A percentile compares a stretch with the other conserved stretches of the same genome.
Evolutionary conservation across 1,284 basidiomycete species (phyloP).

Genomic region (Chondrostereum purpureum): DNA sequence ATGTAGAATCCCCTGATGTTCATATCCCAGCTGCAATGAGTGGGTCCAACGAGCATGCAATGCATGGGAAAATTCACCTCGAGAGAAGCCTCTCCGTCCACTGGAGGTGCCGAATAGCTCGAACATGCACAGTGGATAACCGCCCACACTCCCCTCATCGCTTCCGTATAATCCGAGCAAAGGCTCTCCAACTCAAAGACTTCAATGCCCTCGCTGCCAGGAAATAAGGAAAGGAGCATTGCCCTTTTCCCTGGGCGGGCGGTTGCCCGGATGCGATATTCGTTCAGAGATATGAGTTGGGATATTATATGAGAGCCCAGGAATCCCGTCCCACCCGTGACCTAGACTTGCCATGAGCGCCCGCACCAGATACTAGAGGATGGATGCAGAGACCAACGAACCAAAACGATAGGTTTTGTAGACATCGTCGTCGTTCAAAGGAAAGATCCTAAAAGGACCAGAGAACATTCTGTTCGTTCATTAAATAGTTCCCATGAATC

Average conservation of each 20-base stretch:
- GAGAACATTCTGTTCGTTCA: too few relatives aligned
- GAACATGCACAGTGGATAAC: slow-evolving; percentile 10
- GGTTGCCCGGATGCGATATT: slow-evolving; percentile 8
- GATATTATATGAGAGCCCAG: slow-evolving; percentile 8
- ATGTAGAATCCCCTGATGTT: slow-evolving; percentile 7
- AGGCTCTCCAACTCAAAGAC: slow-evolving; percentile 25
- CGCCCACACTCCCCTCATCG: slow-evolving; percentile 19
- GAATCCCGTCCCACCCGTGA: too few relatives aligned
- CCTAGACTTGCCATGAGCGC: too few relatives aligned
- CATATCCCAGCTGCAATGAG: too few relatives aligned
- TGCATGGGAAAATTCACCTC: too few relatives aligned
- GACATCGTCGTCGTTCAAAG: too few relatives aligned
- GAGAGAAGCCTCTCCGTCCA: slow-evolving; percentile 4
- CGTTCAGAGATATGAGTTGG: slow-evolving; percentile 8
- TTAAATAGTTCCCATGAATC: too few relatives aligned
- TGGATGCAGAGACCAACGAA: too few relatives aligned
- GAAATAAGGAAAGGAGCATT: slow-evolving; percentile 5
- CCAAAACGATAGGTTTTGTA: too few relatives aligned
- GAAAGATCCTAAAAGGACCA: too few relatives aligned
- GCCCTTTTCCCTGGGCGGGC: slow-evolving; percentile 6
- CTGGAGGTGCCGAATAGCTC: not conserved
- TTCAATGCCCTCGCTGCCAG: slow-evolving; percentile 17
- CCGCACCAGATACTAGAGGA: too few relatives aligned
- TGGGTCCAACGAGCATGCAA: not conserved
- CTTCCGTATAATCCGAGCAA: slow-evolving; percentile 21